A percentile compares a stretch with the other conserved stretches of the same genome.
Evolutionary conservation across 108 stramenopile genomes (phyloP).

Genomic region (Seminavis robusta): DNA sequence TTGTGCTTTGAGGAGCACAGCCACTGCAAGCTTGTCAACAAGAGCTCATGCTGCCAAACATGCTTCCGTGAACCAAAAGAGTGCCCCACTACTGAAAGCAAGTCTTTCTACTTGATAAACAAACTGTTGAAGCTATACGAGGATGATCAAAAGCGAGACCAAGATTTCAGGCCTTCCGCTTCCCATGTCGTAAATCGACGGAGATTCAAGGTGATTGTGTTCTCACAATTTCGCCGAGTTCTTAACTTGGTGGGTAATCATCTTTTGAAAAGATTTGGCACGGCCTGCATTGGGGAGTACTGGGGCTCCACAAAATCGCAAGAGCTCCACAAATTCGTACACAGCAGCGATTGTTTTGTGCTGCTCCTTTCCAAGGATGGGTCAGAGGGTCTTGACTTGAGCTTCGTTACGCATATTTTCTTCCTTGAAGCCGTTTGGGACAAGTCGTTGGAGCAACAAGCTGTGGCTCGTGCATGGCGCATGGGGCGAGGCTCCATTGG

Average conservation of each 20-base stretch:
- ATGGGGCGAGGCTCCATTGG: slow-evolving; percentile 92
- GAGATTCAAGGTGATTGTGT: slow-evolving; percentile 74
- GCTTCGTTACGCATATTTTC: slow-evolving; percentile 91
- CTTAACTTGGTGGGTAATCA: slow-evolving; percentile 69
- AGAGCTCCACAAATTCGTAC: slow-evolving; percentile 67
- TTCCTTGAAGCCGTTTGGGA: slow-evolving; percentile 86
- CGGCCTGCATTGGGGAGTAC: slow-evolving; percentile 72
- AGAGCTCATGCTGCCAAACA: slow-evolving; percentile 28
- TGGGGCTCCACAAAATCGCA: slow-evolving; percentile 48
- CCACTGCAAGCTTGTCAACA: slow-evolving; percentile 48
- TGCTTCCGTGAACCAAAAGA: slow-evolving; percentile 54
- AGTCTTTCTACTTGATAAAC: slow-evolving; percentile 59
- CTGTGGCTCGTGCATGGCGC: slow-evolving; percentile 88
- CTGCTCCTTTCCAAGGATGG: slow-evolving; percentile 91
- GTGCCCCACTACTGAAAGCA: slow-evolving; percentile 64
- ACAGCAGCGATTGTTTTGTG: slow-evolving; percentile 57
- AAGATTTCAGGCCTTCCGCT: not conserved
- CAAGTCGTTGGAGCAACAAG: slow-evolving; percentile 73
- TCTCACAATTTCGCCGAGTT: slow-evolving; percentile 75
- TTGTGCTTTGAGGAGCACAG: slow-evolving; percentile 70
- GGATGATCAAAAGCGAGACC: slow-evolving; percentile 4
- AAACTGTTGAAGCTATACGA: slow-evolving; percentile 34
- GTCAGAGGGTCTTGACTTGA: slow-evolving; percentile 89
- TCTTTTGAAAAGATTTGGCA: slow-evolving; percentile 63
- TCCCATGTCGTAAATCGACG: slow-evolving; percentile 14